A percentile compares a stretch with the other conserved stretches of the same genome.
These are phyloP conservation scores for Sedum album DNA, from an alignment of 164 flowering plant species.

Conservation along the genomic window DNA sequence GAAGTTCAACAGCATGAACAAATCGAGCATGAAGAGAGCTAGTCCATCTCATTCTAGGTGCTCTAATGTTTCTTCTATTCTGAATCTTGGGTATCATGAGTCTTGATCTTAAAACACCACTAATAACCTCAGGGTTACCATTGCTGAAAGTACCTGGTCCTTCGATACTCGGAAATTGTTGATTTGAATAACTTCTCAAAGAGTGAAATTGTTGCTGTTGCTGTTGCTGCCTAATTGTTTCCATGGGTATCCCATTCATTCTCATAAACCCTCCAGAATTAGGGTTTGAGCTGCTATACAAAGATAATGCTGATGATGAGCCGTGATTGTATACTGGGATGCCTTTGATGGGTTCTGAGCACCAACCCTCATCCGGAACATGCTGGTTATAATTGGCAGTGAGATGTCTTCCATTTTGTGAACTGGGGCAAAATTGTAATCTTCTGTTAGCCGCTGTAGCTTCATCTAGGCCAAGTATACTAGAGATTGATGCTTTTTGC, in stretches of 20 bases:
- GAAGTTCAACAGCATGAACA: slow-evolving; percentile 68
- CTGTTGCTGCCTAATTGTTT: slow-evolving; percentile 5
- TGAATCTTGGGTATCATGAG: slow-evolving; percentile 43
- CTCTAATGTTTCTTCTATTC: slow-evolving; percentile 52
- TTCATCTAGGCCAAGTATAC: neutral
- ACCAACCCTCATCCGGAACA: neutral
- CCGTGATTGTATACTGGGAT: neutral
- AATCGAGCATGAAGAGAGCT: slow-evolving; percentile 62
- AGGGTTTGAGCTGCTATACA: neutral
- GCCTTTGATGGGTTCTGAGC: slow-evolving; percentile 2
- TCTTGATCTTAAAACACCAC: slow-evolving; percentile 37
- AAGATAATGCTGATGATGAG: neutral
- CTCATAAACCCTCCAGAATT: neutral
- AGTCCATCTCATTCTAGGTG: slow-evolving; percentile 75
- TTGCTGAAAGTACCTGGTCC: slow-evolving; percentile 15
- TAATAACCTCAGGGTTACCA: slow-evolving; percentile 19
- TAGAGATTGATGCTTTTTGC: neutral
- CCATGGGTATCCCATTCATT: slow-evolving; percentile 2
- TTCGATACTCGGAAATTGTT: neutral
- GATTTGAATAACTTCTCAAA: slow-evolving; percentile 3
- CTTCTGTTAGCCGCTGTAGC: neutral
- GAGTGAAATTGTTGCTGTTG: neutral
- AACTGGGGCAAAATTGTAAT: slow-evolving; percentile 2
- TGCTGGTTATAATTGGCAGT: neutral
- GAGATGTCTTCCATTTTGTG: neutral